phyloP scores from a whole-genome alignment of 768 basidiomycete species.

The Mycena metata region DNA sequence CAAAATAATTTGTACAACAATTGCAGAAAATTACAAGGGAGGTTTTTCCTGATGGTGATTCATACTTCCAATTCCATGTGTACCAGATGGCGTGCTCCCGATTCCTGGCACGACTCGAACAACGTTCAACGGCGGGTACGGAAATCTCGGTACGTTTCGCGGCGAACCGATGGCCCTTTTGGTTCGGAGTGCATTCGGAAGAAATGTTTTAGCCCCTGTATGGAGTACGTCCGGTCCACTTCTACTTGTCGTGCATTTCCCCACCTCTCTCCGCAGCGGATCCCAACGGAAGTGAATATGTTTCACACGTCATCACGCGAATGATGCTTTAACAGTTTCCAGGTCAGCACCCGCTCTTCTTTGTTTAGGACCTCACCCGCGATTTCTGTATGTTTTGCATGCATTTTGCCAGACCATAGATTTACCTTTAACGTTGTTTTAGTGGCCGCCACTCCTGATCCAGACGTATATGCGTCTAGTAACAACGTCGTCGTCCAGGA shows the following conservation, averaged over 20 bases:
- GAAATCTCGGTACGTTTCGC: neutral
- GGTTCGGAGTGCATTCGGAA: too few relatives aligned
- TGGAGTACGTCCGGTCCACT: neutral
- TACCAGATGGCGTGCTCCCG: conserved; percentile 5
- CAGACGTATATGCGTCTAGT: neutral
- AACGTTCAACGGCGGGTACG: conserved; percentile 8
- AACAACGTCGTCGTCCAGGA: conserved; percentile 1
- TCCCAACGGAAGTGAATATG: conserved; percentile 13
- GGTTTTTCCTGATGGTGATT: neutral
- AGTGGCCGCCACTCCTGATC: conserved; percentile 12
- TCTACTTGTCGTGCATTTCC: conserved; percentile 1
- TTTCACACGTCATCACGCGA: conserved; percentile 9
- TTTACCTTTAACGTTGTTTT: neutral
- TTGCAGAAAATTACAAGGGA: too few relatives aligned
- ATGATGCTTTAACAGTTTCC: neutral
- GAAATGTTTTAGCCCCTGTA: too few relatives aligned
- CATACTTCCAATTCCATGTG: neutral
- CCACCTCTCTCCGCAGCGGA: conserved; percentile 2
- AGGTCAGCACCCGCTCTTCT: conserved; percentile 2
- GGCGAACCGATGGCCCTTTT: conserved; percentile 11
- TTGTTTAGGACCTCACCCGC: conserved; percentile 6
- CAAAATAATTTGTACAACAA: too few relatives aligned
- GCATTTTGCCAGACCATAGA: neutral
- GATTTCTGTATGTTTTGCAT: conserved; percentile 3
- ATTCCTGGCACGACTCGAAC: too few relatives aligned